These are phyloP conservation scores for Colletotrichum simmondsii DNA, from an alignment of 2,329 filamentous ascomycete genomes.

Conservation along the genomic window DNA sequence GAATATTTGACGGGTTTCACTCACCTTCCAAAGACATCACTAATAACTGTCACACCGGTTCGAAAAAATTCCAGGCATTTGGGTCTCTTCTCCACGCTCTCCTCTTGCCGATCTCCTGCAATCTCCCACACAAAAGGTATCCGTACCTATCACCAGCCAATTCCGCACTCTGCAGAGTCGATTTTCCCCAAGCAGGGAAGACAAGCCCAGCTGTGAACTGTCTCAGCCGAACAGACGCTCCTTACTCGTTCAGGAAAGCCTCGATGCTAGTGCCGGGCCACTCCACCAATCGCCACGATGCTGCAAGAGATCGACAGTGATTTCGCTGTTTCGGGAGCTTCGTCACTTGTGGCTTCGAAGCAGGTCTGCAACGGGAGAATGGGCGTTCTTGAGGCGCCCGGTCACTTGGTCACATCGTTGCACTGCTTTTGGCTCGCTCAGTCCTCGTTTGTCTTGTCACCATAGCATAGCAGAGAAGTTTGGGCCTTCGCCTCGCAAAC, in stretches of 20 bases:
- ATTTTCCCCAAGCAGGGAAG: not conserved
- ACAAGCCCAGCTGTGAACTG: conserved; percentile 20
- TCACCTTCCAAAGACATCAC: not conserved
- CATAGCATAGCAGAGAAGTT: not conserved
- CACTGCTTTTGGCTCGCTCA: not conserved
- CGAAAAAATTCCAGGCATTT: not conserved
- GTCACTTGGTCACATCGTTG: not conserved
- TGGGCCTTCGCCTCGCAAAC: not conserved
- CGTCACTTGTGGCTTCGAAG: not conserved
- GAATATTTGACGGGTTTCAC: not conserved
- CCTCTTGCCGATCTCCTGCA: not conserved
- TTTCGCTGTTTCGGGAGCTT: conserved; percentile 3
- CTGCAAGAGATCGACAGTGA: conserved; percentile 19
- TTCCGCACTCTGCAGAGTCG: not conserved
- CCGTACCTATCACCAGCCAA: not conserved
- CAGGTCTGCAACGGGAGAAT: not conserved
- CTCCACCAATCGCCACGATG: conserved; percentile 10
- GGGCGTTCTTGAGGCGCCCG: not conserved
- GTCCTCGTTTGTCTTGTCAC: not conserved
- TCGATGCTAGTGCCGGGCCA: conserved; percentile 25
- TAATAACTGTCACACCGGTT: not conserved
- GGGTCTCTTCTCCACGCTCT: not conserved
- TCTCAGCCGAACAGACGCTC: conserved; percentile 6
- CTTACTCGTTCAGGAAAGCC: conserved; percentile 20
- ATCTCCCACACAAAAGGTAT: not conserved